Conservation (phyloP, 116 monocot genomes). For the Posidonia oceanica region DNA sequence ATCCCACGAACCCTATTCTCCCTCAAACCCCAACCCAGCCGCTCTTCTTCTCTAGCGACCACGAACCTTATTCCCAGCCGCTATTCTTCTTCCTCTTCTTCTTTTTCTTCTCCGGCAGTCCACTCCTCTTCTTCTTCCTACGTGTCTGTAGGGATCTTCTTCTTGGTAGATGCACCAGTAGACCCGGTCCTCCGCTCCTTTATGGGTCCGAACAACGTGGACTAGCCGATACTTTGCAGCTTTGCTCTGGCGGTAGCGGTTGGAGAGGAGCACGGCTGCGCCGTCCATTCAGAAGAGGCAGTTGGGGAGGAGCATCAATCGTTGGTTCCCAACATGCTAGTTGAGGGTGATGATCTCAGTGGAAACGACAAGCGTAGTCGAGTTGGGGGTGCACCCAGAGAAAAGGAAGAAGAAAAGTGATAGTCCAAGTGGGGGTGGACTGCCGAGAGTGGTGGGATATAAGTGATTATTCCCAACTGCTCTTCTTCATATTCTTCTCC, state of each 20-base stretch:
- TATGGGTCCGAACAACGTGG: conserved; percentile 62
- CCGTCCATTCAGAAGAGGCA: conserved; percentile 74
- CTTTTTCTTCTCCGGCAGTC: too few species aligned
- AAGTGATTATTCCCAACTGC: too few species aligned
- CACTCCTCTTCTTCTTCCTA: conserved; percentile 6
- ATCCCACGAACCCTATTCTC: too few species aligned
- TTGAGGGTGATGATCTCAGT: conserved; percentile 50
- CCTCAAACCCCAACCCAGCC: too few species aligned
- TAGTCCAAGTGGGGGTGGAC: too few species aligned
- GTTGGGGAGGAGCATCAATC: conserved; percentile 57
- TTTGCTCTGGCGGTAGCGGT: conserved; percentile 28
- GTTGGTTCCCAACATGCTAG: conserved; percentile 35
- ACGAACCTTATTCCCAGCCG: too few species aligned
- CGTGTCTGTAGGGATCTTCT: conserved; percentile 31
- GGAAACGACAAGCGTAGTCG: conserved; percentile 28
- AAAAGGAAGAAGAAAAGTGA: too few species aligned
- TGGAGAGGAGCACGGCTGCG: conserved; percentile 50
- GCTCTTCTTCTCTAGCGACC: too few species aligned
- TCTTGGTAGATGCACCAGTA: conserved; percentile 73
- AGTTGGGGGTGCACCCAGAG: conserved; percentile 16
- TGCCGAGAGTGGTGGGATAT: too few species aligned
- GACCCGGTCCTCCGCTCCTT: conserved; percentile 58
- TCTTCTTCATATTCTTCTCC: too few species aligned
- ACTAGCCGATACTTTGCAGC: conserved; percentile 56
- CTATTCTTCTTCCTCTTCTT: too few species aligned